Conservation (phyloP, 2,329 filamentous ascomycete species). For the Neofusicoccum sp. region DNA sequence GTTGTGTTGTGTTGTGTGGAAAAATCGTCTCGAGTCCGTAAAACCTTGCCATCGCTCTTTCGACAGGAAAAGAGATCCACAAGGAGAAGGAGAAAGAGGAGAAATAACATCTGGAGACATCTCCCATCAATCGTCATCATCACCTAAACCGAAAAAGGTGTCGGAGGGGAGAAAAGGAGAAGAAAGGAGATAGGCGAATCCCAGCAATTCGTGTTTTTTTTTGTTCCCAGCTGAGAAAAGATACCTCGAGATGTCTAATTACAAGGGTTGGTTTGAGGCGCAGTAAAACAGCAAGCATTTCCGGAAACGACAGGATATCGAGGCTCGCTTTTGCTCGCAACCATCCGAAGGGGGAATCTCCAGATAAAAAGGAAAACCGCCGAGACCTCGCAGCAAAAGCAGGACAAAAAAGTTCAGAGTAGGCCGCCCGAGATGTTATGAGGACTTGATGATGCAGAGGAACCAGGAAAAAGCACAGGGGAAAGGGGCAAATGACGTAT, state of each 20-base stretch:
- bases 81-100: slow-evolving; percentile 4
- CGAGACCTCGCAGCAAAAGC: slow-evolving; percentile 16
- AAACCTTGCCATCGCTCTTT: slow-evolving; percentile 1
- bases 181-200: background rate
- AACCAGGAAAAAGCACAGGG: background rate
- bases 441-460: slow-evolving; percentile 14
- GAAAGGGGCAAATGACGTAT: slow-evolving; percentile 6
- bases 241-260: slow-evolving; percentile 19
- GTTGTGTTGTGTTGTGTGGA: too few relatives aligned
- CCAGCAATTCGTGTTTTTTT: slow-evolving; percentile 18
- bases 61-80: slow-evolving; percentile 10
- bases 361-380: slow-evolving; percentile 17
- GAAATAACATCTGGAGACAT: slow-evolving; percentile 13
- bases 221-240: slow-evolving; percentile 17
- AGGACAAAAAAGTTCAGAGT: background rate
- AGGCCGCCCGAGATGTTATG: slow-evolving; percentile 13
- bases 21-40: slow-evolving; percentile 5
- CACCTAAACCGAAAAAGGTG: slow-evolving; percentile 8
- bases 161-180: slow-evolving; percentile 5
- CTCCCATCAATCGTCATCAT: slow-evolving; percentile 13
- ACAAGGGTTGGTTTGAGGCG: slow-evolving; percentile 17
- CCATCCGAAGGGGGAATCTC: slow-evolving; percentile 18
- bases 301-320: slow-evolving; percentile 19
- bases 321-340: slow-evolving; percentile 18
- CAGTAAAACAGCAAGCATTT: slow-evolving; percentile 12